A percentile compares a stretch with the other conserved stretches of the same genome.
phyloP scores from a whole-genome alignment of 768 basidiomycete species.

The Boletus coccyginus region DNA sequence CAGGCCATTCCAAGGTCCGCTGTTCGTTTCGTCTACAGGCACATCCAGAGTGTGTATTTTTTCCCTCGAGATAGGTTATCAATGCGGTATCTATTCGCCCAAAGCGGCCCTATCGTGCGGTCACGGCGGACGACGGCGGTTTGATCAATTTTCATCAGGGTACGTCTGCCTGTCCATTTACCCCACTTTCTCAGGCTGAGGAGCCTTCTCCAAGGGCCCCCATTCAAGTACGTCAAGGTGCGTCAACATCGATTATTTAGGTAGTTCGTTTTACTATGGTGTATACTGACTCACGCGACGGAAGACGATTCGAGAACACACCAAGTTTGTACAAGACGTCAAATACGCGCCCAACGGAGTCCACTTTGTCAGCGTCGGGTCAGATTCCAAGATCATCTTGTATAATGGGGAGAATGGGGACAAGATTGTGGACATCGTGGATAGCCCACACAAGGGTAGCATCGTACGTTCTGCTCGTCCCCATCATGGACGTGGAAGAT shows the following conservation, averaged over 20 bases:
- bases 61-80: constrained; percentile 49
- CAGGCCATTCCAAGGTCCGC: constrained; percentile 81
- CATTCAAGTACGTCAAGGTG: constrained; percentile 88
- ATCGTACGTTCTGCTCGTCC: constrained; percentile 49
- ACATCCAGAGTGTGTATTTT: neutral
- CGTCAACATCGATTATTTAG: neutral
- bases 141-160: constrained; percentile 82
- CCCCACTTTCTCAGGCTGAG: neutral
- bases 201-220: constrained; percentile 49
- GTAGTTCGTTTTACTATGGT: neutral
- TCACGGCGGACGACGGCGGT: constrained; percentile 83
- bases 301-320: constrained; percentile 85
- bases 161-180: constrained; percentile 17
- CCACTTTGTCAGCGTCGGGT: constrained; percentile 84
- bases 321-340: constrained; percentile 90
- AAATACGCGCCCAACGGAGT: constrained; percentile 79
- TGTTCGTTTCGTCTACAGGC: neutral
- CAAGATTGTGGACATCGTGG: constrained; percentile 62
- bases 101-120: constrained; percentile 88
- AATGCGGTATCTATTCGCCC: constrained; percentile 87
- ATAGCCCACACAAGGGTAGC: constrained; percentile 69
- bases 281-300: neutral
- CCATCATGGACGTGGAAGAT: neutral
- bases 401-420: constrained; percentile 92
- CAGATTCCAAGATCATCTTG: constrained; percentile 82